Percentiles rank a stretch among this genome's conserved stretches.
These are phyloP conservation scores for Aspergillus cavernicola DNA, from an alignment of 495 filamentous ascomycete genomes.

Conservation along the genomic window DNA sequence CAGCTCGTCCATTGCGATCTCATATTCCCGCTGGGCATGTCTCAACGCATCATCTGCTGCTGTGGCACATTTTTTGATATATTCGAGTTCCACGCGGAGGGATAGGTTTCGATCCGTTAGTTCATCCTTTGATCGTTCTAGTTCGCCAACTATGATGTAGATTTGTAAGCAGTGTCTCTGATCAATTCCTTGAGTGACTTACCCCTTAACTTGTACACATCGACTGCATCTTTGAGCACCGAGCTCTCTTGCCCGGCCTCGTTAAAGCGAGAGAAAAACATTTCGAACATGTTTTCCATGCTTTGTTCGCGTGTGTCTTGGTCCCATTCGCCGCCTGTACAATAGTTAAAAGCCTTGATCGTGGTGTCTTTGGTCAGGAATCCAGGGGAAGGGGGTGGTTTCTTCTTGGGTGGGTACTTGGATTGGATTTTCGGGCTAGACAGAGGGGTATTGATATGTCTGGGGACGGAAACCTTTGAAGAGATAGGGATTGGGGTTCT, in stretches of 20 bases:
- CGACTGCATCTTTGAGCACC: slow-evolving; percentile 63
- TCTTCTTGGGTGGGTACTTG: slow-evolving; percentile 23
- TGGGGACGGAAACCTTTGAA: slow-evolving; percentile 19
- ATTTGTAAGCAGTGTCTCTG: not conserved
- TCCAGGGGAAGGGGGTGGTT: slow-evolving; percentile 15
- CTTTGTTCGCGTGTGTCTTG: slow-evolving; percentile 60
- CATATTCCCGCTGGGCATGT: slow-evolving; percentile 47
- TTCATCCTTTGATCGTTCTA: slow-evolving; percentile 58
- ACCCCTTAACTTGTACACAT: slow-evolving; percentile 71
- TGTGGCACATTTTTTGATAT: slow-evolving; percentile 45
- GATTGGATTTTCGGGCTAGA: slow-evolving; percentile 20
- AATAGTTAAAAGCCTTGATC: slow-evolving; percentile 43
- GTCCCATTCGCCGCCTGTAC: slow-evolving; percentile 63
- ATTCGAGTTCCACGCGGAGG: slow-evolving; percentile 57
- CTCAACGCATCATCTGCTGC: slow-evolving; percentile 45
- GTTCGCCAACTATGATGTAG: slow-evolving; percentile 54
- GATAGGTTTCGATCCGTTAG: slow-evolving; percentile 52
- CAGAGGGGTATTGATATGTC: slow-evolving; percentile 20
- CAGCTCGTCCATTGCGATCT: slow-evolving; percentile 57
- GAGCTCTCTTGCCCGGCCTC: slow-evolving; percentile 57
- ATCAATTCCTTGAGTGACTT: slow-evolving; percentile 24
- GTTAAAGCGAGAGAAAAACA: slow-evolving; percentile 59
- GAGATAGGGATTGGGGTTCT: slow-evolving; percentile 10
- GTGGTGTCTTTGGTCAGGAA: slow-evolving; percentile 75
- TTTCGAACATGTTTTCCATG: slow-evolving; percentile 59